Conservation (phyloP, 2,329 filamentous ascomycete species). For the Fusarium sp. region DNA sequence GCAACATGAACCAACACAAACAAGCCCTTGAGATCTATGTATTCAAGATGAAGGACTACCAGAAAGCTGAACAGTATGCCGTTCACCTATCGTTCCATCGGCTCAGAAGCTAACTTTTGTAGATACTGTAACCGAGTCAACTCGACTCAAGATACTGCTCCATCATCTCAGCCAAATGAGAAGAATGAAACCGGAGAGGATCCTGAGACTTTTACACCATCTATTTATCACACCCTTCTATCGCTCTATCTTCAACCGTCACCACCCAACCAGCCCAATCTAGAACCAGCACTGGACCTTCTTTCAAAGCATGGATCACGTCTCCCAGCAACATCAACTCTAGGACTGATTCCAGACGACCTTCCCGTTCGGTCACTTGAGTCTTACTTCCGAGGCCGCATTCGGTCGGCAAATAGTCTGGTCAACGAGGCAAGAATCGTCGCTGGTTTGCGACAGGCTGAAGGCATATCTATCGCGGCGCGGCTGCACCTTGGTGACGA, state of each 20-base stretch:
- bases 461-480: constrained; percentile 80
- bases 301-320: constrained; percentile 94
- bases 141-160: constrained; percentile 62
- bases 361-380: constrained; percentile 83
- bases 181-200: constrained; percentile 47
- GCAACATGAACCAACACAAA: constrained; percentile 94
- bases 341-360: constrained; percentile 83
- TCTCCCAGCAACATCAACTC: constrained; percentile 84
- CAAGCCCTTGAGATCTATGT: constrained; percentile 98
- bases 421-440: constrained; percentile 84
- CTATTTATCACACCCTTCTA: constrained; percentile 91
- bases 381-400: constrained; percentile 90
- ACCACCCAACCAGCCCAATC: constrained; percentile 74
- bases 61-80: constrained; percentile 89
- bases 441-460: constrained; percentile 78
- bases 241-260: constrained; percentile 89
- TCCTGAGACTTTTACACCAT: constrained; percentile 66
- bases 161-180: constrained; percentile 47
- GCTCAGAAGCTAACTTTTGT: constrained; percentile 30
- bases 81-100: background rate
- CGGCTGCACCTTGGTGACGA: constrained; percentile 78
- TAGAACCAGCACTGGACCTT: constrained; percentile 82
- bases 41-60: constrained; percentile 87
- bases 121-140: constrained; percentile 92
- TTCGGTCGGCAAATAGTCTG: constrained; percentile 83